Evolutionary conservation across 176 grass and related monocot genomes (phyloP), one percentile per base, ranked within the genome.

Genomic region (Echinochloa phyllopogon): DNA sequence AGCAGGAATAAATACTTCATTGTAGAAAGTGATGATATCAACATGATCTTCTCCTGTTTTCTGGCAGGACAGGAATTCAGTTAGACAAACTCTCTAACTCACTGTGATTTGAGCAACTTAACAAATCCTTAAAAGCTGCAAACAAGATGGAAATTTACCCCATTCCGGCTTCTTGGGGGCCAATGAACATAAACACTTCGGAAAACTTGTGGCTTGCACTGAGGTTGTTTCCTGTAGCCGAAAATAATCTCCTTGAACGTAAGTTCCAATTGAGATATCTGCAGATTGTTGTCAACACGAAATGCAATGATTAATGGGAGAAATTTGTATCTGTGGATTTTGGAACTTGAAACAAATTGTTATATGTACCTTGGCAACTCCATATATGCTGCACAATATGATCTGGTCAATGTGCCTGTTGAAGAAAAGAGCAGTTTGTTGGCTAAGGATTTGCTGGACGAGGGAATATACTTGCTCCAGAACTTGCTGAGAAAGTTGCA

Each of bases 191-290:
- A 99, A 77, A 99, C 91, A 20, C 91, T 94, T 66, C 96, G 96
- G 76, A 99, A 99, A 88, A 96, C 91, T 67, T 99, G 96, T 81
- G 93, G 86, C 83, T 99, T 99, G 83, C 96, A 99, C 45, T 99
- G 96, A 80, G 96, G 86, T 62, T 99, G 93, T 85, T 99, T 99
- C 83, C 93, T 96, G 77, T 99, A 99, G 84, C 88, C 79, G 2
- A 92, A 99, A 87, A 99, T 99, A 56, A 99, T 99, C 86, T 99
- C 89, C 86, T 99, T 96, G 84, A 99, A 99, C 21, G 96, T 84
- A 49, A 99, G 88, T 48, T 83, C 84, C 81, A 99, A 43, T 86
- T 99, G 89, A 86, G 85, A 92, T 86, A 99, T 94, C 96, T 99
- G 86, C 80, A 84, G 36, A 69, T 9, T 62, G 43, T 12, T 48